Base-by-base conservation (phyloP, 345 rosid species). In the Passiflora organensis region DNA sequence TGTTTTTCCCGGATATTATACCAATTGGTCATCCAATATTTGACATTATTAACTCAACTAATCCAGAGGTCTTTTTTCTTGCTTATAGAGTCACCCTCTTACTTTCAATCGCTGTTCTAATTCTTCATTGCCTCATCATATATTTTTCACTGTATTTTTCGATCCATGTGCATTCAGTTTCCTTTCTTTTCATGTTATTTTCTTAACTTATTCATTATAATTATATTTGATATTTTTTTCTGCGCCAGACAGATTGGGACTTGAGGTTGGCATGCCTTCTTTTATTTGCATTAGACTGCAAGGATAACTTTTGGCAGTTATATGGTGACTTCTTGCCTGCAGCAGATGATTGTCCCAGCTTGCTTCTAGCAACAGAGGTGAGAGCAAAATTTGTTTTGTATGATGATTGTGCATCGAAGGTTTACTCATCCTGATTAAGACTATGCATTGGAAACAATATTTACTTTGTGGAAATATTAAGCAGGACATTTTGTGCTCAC, bases 311-410 rank as follows among this genome's bases (percentile, higher is more conserved):
- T 73, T 91, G 98, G 97, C 83, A 85, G 61, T 75, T 86, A 21
- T 91, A 91, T 52, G 83, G 95, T 6, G 98, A 91, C 74, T 88
- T 91, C 61, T 71, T 91, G 20, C 98, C 98, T 17, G 72, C 85
- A 71, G 75, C 65, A 62, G 91, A 88, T 54, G 96, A 91, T 62
- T 84, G 91, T 71, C 81, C 82, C 50, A 86, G 83, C 85, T 77
- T 91, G 79, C 98, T 91, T 78, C 82, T 88, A 51, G 95, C 98
- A 60, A 79, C 90, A 44, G 90, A 91, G 95, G 98, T 91, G 43
- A 3, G 66, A 58, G 51, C 64, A 34, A 32, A 46, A 6, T 2
- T 15, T 44, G 21, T 17, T 16, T 28, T 8, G 8, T 28, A 2
- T 28, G 34, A 28, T 28, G 34, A 28, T 28, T 28, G 5, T 28